A percentile compares a stretch with the other conserved stretches of the same genome.
Evolutionary conservation across 768 basidiomycete genomes (phyloP).

Genomic region (Gloeostereum incarnatum): DNA sequence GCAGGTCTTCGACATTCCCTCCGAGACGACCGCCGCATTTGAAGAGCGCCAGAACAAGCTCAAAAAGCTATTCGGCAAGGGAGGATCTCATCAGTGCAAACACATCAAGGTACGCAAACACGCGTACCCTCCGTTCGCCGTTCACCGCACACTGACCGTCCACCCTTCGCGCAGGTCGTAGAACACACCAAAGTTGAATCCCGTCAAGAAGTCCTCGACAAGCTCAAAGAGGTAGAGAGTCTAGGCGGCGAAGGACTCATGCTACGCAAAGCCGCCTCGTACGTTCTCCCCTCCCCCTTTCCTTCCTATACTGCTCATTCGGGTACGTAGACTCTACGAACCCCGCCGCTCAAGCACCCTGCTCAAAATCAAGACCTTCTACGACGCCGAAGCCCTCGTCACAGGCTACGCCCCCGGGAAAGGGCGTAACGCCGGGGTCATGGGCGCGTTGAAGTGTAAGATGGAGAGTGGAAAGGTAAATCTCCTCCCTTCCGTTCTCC

Average conservation of each 20-base stretch:
- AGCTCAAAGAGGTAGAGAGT: slow-evolving; percentile 42
- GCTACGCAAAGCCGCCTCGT: slow-evolving; percentile 43
- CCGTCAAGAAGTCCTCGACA: slow-evolving; percentile 43
- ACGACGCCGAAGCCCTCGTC: slow-evolving; percentile 51
- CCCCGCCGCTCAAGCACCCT: slow-evolving; percentile 36
- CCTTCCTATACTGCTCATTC: slow-evolving; percentile 1
- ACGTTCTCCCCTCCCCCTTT: slow-evolving; percentile 11
- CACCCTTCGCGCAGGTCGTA: too few species aligned
- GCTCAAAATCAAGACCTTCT: slow-evolving; percentile 52
- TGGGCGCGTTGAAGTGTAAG: slow-evolving; percentile 43
- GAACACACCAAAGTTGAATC: slow-evolving; percentile 33
- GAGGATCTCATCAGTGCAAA: slow-evolving; percentile 29
- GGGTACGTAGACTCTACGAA: slow-evolving; percentile 47
- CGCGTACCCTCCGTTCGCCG: too few species aligned
- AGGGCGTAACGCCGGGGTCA: slow-evolving; percentile 38
- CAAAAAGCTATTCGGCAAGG: slow-evolving; percentile 34
- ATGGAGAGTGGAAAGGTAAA: slow-evolving; percentile 53
- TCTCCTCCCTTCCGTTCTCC: neutral
- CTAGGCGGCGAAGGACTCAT: slow-evolving; percentile 53
- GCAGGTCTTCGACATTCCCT: slow-evolving; percentile 52
- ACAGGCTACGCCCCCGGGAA: slow-evolving; percentile 48
- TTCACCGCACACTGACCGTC: too few species aligned
- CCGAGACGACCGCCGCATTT: slow-evolving; percentile 33
- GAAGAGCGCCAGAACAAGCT: slow-evolving; percentile 40
- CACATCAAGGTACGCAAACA: too few species aligned